Evolutionary conservation across 2,329 filamentous ascomycete species (phyloP).

Genomic region (Leptographium procerum): DNA sequence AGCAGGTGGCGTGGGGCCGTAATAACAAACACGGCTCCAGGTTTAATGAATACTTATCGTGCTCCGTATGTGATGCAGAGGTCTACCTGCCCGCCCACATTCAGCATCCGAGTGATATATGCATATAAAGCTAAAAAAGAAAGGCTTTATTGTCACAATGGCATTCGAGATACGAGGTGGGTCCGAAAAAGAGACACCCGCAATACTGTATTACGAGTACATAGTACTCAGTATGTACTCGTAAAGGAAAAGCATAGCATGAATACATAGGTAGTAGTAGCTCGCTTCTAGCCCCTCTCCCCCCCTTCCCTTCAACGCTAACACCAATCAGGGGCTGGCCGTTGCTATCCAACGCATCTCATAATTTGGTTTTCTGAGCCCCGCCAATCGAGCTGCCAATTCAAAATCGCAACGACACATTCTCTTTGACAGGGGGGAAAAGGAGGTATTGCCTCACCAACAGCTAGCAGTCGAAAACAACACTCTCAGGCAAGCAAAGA

Average conservation of each 20-base stretch:
- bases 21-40: background rate
- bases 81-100: too few relatives aligned
- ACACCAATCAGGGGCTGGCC: background rate
- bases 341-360: background rate
- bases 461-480: too few relatives aligned
- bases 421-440: background rate
- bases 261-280: too few relatives aligned
- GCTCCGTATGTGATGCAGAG: too few relatives aligned
- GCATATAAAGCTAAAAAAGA: background rate
- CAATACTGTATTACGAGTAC: too few relatives aligned
- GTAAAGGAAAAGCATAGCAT: too few relatives aligned
- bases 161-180: background rate
- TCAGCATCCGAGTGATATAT: background rate
- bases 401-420: background rate
- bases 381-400: background rate
- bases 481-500: too few relatives aligned
- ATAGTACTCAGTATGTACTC: too few relatives aligned
- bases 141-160: background rate
- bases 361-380: background rate
- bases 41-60: background rate
- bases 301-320: background rate
- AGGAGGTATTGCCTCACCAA: background rate
- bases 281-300: background rate
- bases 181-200: background rate
- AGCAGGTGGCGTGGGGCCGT: background rate